Conservation (phyloP, 2,329 filamentous ascomycete species). For the Alternaria gansuensis region DNA sequence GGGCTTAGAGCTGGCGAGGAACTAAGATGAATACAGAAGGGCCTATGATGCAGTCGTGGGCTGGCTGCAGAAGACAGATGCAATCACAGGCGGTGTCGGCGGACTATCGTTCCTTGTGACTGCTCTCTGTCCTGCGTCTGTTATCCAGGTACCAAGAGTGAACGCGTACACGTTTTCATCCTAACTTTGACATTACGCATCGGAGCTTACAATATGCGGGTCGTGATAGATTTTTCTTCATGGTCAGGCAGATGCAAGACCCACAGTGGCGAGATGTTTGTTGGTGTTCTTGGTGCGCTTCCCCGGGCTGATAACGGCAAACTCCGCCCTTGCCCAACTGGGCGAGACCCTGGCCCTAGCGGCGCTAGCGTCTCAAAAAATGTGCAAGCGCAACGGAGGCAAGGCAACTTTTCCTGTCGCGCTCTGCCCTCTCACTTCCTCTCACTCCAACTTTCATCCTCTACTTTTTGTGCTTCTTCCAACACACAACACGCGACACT, state of each 20-base stretch:
- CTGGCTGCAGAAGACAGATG: not conserved
- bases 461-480: slow-evolving; percentile 31
- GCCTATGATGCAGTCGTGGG: not conserved
- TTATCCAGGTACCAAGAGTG: not conserved
- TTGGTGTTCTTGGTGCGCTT: slow-evolving; percentile 11
- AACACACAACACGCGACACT: slow-evolving; percentile 37
- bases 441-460: slow-evolving; percentile 31
- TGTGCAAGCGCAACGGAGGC: slow-evolving; percentile 38
- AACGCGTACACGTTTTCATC: not conserved
- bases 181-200: not conserved
- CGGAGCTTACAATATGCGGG: slow-evolving; percentile 5
- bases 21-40: not conserved
- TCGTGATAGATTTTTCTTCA: not conserved
- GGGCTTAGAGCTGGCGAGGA: slow-evolving; percentile 50
- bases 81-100: not conserved
- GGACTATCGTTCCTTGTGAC: not conserved
- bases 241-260: not conserved
- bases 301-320: slow-evolving; percentile 22
- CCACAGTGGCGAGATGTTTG: slow-evolving; percentile 16
- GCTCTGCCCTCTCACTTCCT: slow-evolving; percentile 25
- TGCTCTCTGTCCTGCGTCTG: not conserved
- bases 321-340: slow-evolving; percentile 12
- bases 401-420: slow-evolving; percentile 38
- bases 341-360: slow-evolving; percentile 20
- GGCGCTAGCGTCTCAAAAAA: slow-evolving; percentile 28